A percentile compares a stretch with the other conserved stretches of the same genome.
Evolutionary conservation across 108 stramenopile genomes (phyloP).

Genomic region (Fistulifera solaris): DNA sequence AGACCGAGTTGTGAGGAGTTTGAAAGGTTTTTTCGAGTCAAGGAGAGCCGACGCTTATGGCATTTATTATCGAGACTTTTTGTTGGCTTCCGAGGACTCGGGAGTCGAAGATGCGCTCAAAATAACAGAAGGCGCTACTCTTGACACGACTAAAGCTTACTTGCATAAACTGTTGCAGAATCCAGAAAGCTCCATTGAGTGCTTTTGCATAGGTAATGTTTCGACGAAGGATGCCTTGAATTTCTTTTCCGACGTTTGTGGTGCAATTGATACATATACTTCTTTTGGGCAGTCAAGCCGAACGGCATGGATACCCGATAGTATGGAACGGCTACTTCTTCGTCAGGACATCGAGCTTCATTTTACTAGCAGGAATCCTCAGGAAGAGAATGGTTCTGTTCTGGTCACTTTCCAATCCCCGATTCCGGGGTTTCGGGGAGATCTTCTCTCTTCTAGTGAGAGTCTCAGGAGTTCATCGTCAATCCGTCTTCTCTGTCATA

Average conservation of each 20-base stretch:
- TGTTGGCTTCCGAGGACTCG: constrained; percentile 35
- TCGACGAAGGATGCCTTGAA: constrained; percentile 42
- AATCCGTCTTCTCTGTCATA: constrained; percentile 63
- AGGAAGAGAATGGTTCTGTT: constrained; percentile 77
- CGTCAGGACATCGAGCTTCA: constrained; percentile 68
- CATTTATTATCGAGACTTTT: constrained; percentile 53
- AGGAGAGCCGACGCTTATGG: constrained; percentile 59
- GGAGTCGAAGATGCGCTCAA: constrained; percentile 41
- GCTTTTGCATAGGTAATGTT: constrained; percentile 67
- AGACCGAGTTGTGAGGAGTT: constrained; percentile 46
- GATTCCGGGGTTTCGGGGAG: constrained; percentile 60
- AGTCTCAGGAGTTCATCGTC: constrained; percentile 53
- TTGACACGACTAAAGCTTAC: constrained; percentile 39
- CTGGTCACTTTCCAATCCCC: constrained; percentile 63
- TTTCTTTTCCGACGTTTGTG: constrained; percentile 27
- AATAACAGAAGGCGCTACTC: constrained; percentile 23
- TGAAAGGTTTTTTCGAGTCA: constrained; percentile 63
- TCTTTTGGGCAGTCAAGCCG: neutral
- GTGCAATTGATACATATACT: neutral
- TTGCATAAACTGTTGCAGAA: constrained; percentile 35
- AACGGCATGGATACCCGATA: constrained; percentile 15
- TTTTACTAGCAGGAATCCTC: constrained; percentile 58
- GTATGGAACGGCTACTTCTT: constrained; percentile 43
- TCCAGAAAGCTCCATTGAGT: constrained; percentile 33
- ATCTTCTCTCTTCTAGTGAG: constrained; percentile 42